Conservation (phyloP, 192 early-diverging fungal genomes). For the Entomortierella lignicola region DNA sequence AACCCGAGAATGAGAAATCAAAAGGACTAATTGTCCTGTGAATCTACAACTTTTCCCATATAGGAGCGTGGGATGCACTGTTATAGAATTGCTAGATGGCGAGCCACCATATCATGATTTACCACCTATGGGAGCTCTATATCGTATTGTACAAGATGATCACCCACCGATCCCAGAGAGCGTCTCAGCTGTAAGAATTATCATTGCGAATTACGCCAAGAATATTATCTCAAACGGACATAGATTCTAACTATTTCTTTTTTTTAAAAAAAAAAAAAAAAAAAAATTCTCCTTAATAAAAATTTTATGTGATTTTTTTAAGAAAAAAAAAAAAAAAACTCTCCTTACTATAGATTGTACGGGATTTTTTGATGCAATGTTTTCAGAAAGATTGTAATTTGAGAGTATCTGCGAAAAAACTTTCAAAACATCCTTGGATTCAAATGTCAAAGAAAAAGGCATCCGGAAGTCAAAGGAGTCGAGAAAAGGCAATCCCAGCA, state of each 20-base stretch:
- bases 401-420: constrained; percentile 71
- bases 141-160: constrained; percentile 77
- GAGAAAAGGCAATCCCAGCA: constrained; percentile 37
- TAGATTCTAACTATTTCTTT: too few relatives aligned
- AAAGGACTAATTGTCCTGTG: not conserved
- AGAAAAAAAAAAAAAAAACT: too few relatives aligned
- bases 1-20: too few relatives aligned
- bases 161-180: constrained; percentile 78
- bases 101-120: constrained; percentile 78
- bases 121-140: constrained; percentile 77
- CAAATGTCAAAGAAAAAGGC: constrained; percentile 50
- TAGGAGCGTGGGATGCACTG: constrained; percentile 76
- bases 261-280: too few relatives aligned
- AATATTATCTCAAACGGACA: too few relatives aligned
- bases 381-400: constrained; percentile 82
- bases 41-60: not conserved
- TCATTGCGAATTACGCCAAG: not conserved
- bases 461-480: constrained; percentile 33
- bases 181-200: constrained; percentile 60
- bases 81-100: constrained; percentile 76
- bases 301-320: too few relatives aligned
- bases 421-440: constrained; percentile 80
- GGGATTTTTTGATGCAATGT: constrained; percentile 82
- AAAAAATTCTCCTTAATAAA: too few relatives aligned
- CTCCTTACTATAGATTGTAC: constrained; percentile 48